Conservation (phyloP, 208 protist species). For the Naegleria fowleri region DNA sequence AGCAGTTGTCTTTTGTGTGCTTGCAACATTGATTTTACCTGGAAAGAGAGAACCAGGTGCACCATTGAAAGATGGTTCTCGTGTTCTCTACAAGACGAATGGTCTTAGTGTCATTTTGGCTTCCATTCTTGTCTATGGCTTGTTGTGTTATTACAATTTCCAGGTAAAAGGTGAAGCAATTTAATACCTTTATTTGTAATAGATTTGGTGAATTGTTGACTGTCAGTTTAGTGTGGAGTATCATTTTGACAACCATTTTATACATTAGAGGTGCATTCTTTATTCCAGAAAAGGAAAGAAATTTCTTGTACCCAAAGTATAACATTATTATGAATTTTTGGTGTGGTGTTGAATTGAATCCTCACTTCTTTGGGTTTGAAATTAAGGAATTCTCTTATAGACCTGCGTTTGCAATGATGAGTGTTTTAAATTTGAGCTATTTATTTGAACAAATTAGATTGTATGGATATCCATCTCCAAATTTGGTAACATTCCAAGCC, state of each 20-base stretch:
- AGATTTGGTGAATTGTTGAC: not conserved
- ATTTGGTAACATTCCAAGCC: slow-evolving; percentile 7
- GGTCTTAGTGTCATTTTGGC: not conserved
- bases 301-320: not conserved
- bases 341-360: slow-evolving; percentile 60
- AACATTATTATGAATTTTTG: slow-evolving; percentile 54
- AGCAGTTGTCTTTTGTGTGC: not conserved
- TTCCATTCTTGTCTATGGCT: not conserved
- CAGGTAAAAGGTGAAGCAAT: not conserved
- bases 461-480: not conserved
- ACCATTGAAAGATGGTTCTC: not conserved
- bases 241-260: not conserved
- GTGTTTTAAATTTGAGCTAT: slow-evolving; percentile 49
- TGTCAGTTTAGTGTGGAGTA: not conserved
- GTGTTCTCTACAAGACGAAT: not conserved
- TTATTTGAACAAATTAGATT: slow-evolving; percentile 49
- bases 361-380: slow-evolving; percentile 56
- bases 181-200: not conserved
- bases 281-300: not conserved
- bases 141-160: not conserved
- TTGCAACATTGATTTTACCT: not conserved
- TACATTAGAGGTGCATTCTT: not conserved
- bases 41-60: not conserved
- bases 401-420: slow-evolving; percentile 55
- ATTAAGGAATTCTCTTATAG: slow-evolving; percentile 62